phyloP scores from a whole-genome alignment of 768 basidiomycete genomes.

The Phylloporus sp. region DNA sequence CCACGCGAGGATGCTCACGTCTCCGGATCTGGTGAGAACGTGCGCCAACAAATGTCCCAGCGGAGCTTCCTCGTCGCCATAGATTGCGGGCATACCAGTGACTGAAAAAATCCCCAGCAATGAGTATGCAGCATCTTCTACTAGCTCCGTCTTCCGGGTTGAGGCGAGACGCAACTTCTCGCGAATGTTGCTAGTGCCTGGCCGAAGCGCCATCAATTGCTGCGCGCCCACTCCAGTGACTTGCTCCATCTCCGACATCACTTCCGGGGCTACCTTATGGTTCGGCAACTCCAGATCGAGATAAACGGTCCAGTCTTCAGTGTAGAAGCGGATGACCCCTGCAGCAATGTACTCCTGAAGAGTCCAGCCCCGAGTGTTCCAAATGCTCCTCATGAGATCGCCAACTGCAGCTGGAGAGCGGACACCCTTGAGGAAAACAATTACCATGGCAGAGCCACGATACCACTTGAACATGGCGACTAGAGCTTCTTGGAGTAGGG shows the following conservation, averaged over 20 bases:
- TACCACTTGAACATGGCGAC: background rate
- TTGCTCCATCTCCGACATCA: background rate
- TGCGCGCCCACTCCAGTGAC: background rate
- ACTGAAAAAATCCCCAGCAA: background rate
- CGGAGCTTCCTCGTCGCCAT: background rate
- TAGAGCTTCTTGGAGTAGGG: background rate
- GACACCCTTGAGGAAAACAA: background rate
- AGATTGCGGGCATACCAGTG: background rate
- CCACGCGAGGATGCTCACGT: background rate
- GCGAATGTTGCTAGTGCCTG: background rate
- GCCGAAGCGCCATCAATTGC: background rate
- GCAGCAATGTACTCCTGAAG: background rate
- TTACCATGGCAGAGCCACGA: background rate
- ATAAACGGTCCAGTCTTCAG: background rate
- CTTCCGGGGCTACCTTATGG: background rate
- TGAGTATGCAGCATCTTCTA: background rate
- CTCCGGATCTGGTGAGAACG: background rate
- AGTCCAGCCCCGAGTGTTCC: background rate
- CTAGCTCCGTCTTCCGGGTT: background rate
- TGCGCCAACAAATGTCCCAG: background rate
- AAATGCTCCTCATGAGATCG: background rate
- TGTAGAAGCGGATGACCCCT: background rate
- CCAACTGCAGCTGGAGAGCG: background rate
- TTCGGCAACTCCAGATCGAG: background rate
- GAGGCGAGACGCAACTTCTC: background rate